These are phyloP conservation scores for Pseudoturritis turrita DNA, from an alignment of 345 rosid species.

Conservation along the genomic window DNA sequence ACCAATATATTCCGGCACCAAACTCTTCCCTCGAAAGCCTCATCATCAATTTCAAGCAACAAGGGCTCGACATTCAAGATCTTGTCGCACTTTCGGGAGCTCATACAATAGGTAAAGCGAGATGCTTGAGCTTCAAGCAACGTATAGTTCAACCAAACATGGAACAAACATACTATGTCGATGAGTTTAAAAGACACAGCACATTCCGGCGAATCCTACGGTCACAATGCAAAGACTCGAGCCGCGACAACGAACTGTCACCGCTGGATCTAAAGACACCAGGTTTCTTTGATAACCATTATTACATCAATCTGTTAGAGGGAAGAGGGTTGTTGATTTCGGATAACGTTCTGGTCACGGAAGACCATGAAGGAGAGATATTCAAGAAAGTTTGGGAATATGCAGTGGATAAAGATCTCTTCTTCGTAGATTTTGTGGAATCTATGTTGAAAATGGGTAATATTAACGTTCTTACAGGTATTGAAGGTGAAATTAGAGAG, in stretches of 20 bases:
- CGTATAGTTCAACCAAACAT: slow-evolving; percentile 37
- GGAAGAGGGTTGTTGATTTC: slow-evolving; percentile 65
- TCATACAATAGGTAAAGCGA: slow-evolving; percentile 76
- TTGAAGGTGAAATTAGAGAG: slow-evolving; percentile 52
- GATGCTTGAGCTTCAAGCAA: slow-evolving; percentile 70
- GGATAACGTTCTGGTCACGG: slow-evolving; percentile 46
- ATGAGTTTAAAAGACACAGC: slow-evolving; percentile 46
- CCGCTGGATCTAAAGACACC: slow-evolving; percentile 60
- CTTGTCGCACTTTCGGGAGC: slow-evolving; percentile 69
- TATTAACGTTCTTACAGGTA: slow-evolving; percentile 49
- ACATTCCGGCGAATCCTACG: slow-evolving; percentile 42
- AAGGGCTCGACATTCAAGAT: slow-evolving; percentile 59
- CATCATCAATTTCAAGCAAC: slow-evolving; percentile 52
- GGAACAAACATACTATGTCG: slow-evolving; percentile 38
- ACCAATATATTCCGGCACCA: slow-evolving; percentile 63
- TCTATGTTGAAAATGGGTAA: slow-evolving; percentile 73
- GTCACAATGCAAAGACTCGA: slow-evolving; percentile 58
- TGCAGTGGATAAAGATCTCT: slow-evolving; percentile 45
- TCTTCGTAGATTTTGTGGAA: slow-evolving; percentile 46
- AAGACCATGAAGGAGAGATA: slow-evolving; percentile 48
- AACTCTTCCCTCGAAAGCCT: slow-evolving; percentile 62
- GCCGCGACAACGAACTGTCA: slow-evolving; percentile 40
- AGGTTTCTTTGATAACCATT: slow-evolving; percentile 63
- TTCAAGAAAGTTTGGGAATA: slow-evolving; percentile 44
- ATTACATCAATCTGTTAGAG: slow-evolving; percentile 51